Evolutionary conservation across 345 rosid genomes (phyloP), one percentile per base, ranked within the genome.

Genomic region (Gossypium turneri): DNA sequence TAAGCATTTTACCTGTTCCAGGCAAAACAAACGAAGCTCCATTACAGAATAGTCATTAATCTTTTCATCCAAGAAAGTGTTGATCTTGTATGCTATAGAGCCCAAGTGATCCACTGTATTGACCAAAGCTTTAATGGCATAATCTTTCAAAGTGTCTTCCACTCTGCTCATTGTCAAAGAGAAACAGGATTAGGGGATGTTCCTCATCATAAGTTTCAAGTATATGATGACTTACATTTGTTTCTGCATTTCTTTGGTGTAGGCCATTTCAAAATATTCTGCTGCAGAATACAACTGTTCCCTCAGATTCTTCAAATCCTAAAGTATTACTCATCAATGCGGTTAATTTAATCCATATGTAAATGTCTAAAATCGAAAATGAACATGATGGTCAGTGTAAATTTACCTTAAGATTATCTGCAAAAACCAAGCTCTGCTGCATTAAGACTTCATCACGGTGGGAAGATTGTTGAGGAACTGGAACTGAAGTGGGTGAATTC

Each of bases 51-150:
- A 78, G 47, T 86, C 89, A 41, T 77, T 78, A 12, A 86, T 73
- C 63, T 86, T 86, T 43, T 90, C 90, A 67, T 87, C 85, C 66
- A 91, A 62, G 53, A 85, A 77, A 12, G 77, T 25, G 80, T 83
- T 85, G 38, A 92, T 79, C 84, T 92, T 90, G 85, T 55, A 85
- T 3, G 97, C 89, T 27, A 90, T 92, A 41, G 92, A 90, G 74
- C 98, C 98, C 85, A 94, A 81, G 77, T 94, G 98, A 70, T 94
- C 98, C 9, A 92, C 85, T 4, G 94, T 90, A 72, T 84, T 92
- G 73, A 92, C 82, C 80, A 92, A 75, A 64, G 97, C 95, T 78
- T 90, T 90, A 47, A 84, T 81, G 22, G 87, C 88, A 79, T 93
- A 89, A 61, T 90, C 97, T 76, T 88, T 95, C 78, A 89, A 73